Base-by-base conservation (phyloP, 2,329 filamentous ascomycete genomes). In the Trichocomaceae sp. region DNA sequence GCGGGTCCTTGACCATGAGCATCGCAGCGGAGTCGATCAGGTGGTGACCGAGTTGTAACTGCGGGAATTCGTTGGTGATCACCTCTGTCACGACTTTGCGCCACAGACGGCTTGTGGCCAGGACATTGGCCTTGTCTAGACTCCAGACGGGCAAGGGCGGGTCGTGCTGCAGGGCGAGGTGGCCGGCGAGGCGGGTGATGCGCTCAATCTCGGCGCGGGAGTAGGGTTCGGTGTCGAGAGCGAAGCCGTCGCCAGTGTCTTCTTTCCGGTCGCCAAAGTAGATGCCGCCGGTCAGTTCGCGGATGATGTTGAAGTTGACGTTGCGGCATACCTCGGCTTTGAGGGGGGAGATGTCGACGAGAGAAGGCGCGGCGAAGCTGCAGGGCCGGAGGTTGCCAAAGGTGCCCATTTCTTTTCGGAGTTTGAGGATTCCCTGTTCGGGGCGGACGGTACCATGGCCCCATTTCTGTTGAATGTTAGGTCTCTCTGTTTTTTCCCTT, bases 1-100 rank as follows among this genome's bases (percentile, higher is more conserved):
- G 80, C 9, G 92, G 92, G 74, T 91, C 92, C 85, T 95, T 96
- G 68, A 97, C 83, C 87, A 97, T 90, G 63, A 96, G 78, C 91
- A 97, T 96, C 61, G 92, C 92, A n/a, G 92, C 92, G 55, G 84
- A 89, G 76, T 97, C 92, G 69, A 97, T 96, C 50, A 97, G 81
- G 71, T 97, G 91, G 72, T 96, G 92, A 61, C 85, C 83, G 44
- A 95, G 76, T 76, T 88, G 83, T 46, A 96, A 75, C 70, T 92
- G 83, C 2, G 92, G 90, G 76, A 95, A 97, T 78, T 96, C 92
- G 61, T 85, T 85, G 62, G 80, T 81, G 80, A 96, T 92, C 56
- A 90, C 80, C 75, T 96, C 88, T 41, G 82, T 84, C 45, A 96
- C 87, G 2, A 87, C 87, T 77, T 88, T 91, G 58, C 92, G 81